Evolutionary conservation across 2,329 filamentous ascomycete genomes (phyloP), one percentile per base, ranked within the genome.

Genomic region (Nemania serpens): DNA sequence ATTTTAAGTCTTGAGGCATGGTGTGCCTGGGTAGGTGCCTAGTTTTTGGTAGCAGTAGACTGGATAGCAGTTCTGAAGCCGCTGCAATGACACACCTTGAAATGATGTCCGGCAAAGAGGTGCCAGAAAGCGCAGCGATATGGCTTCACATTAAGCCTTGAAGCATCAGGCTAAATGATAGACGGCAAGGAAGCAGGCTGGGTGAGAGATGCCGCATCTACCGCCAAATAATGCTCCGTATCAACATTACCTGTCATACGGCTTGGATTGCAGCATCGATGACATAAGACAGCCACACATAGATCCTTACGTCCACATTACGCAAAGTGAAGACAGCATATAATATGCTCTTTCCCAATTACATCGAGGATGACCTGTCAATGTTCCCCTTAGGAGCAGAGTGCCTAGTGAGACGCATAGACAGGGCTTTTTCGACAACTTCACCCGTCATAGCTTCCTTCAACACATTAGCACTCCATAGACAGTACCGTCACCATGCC

Each of bases 61-160:
- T 17, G 39, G 46, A 46, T 20, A 39, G 29, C 20, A 46, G 33
- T 39, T 42, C 39, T 9, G 12, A 29, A 29, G 25, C 18, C 18
- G 42, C 43, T 57, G 54, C 54, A 57, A 34, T 9, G 20, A 20
- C 22, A 49, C 54, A 58, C 48, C 54, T 61, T 53, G 42, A 49
- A 33, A 33, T 61, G 48, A 42, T 22, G 20, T 13, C n/a, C 20
- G 36, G 34, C 33, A 9, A 7, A 36, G 51, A 42, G 13, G 17
- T 17, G 20, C n/a, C 9, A 54, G 25, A 47, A 34, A 29, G 46
- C 29, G 20, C 36, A 48, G 20, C 29, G 13, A 51, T 45, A 15
- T 22, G 15, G 36, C 49, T 34, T 50, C 34, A 42, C 17, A 57
- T 58, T 29, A 33, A 49, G 20, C 55, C 49, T 51, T 36, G 18